Percentiles rank a stretch among this genome's conserved stretches.
Conservation (phyloP, 495 filamentous ascomycete species). For the Aspergillus panamensis region DNA sequence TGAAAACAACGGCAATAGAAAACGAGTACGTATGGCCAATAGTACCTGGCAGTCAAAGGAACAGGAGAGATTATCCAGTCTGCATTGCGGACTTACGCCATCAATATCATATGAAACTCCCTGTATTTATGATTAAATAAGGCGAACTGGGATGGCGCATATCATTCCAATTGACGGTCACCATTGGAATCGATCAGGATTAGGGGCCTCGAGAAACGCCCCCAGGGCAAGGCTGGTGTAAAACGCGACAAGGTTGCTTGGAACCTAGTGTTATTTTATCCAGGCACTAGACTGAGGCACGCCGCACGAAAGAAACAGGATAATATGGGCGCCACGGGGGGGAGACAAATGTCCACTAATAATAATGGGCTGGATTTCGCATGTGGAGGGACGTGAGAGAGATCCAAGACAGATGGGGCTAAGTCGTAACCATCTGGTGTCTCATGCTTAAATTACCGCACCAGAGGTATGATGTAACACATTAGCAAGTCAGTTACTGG, state of each 20-base stretch:
- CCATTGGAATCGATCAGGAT: slow-evolving; percentile 18
- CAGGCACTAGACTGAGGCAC: background rate
- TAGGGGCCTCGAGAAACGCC: background rate
- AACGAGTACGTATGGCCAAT: background rate
- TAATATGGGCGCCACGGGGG: slow-evolving; percentile 13
- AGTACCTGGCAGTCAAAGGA: slow-evolving; percentile 13
- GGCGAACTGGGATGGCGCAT: slow-evolving; percentile 13
- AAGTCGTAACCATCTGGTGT: slow-evolving; percentile 2
- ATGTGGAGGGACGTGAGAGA: slow-evolving; percentile 7
- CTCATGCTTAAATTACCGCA: slow-evolving; percentile 14
- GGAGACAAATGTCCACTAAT: slow-evolving; percentile 18
- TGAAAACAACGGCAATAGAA: slow-evolving; percentile 1
- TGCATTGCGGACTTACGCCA: slow-evolving; percentile 19
- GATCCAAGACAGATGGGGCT: slow-evolving; percentile 5
- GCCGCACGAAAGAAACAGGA: slow-evolving; percentile 1
- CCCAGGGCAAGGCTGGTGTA: background rate
- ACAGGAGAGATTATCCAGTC: slow-evolving; percentile 15
- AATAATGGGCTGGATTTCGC: slow-evolving; percentile 16
- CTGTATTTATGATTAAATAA: slow-evolving; percentile 9
- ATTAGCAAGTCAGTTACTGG: background rate
- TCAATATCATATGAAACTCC: slow-evolving; percentile 10
- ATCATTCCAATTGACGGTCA: slow-evolving; percentile 17
- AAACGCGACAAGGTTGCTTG: background rate
- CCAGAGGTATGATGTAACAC: slow-evolving; percentile 1
- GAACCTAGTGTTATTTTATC: background rate